A percentile compares a stretch with the other conserved stretches of the same genome.
These are phyloP conservation scores for Aspergillus avenaceus DNA, from an alignment of 495 filamentous ascomycete species.

Conservation along the genomic window DNA sequence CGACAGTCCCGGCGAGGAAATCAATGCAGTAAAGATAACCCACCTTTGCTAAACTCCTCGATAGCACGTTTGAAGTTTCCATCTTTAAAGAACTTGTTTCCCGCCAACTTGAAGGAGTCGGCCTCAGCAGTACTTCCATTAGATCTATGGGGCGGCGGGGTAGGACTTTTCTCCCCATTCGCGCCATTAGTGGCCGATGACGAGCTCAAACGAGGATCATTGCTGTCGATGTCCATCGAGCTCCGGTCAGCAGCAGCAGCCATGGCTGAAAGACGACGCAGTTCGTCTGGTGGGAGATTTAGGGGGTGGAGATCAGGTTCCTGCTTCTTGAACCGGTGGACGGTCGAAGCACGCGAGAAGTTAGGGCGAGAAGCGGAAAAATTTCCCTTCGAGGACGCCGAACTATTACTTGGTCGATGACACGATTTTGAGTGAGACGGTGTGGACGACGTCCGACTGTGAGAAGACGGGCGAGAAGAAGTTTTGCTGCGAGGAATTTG, in stretches of 20 bases:
- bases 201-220: conserved; percentile 27
- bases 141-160: conserved; percentile 74
- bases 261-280: conserved; percentile 69
- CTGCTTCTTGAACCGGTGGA: conserved; percentile 42
- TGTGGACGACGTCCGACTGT: conserved; percentile 20
- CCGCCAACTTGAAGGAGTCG: conserved; percentile 83
- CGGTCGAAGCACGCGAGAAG: conserved; percentile 12
- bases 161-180: conserved; percentile 59
- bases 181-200: conserved; percentile 47
- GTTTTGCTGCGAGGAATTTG: conserved; percentile 21
- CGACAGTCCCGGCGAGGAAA: conserved; percentile 1
- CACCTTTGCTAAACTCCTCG: conserved; percentile 92
- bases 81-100: conserved; percentile 95
- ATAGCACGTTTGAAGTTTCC: conserved; percentile 82
- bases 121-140: conserved; percentile 64
- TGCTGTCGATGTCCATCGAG: conserved; percentile 80
- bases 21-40: conserved; percentile 12
- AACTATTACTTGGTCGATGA: too few relatives aligned
- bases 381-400: neutral
- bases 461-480: conserved; percentile 9
- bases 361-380: conserved; percentile 4
- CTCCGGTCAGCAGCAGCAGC: conserved; percentile 60
- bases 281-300: conserved; percentile 82
- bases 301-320: conserved; percentile 75
- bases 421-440: conserved; percentile 18